Evolutionary conservation across 2,329 filamentous ascomycete species (phyloP), one percentile per base, ranked within the genome.

Genomic region (Plectosphaerella plurivora): DNA sequence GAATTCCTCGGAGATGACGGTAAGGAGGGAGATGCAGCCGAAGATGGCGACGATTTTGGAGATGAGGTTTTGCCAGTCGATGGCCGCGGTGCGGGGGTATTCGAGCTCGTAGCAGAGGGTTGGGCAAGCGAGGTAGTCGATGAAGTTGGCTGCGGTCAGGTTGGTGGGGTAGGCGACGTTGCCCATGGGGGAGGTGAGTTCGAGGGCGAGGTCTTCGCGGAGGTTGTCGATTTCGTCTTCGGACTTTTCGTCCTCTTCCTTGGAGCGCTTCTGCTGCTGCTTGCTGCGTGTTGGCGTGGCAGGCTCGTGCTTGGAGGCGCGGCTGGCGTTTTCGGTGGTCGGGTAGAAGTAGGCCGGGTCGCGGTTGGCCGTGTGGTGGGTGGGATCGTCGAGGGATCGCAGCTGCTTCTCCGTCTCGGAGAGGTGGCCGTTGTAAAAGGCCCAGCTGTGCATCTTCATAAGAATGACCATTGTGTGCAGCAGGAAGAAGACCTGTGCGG

Each of bases 401-500:
- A 99, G 78, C 11, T 91, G 86, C 65, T 87, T 86, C 68, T 95
- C 83, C 0, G 91, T 95, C 68, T 94, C 90, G 60, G 88, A 89
- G 15, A 99, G 77, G 68, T 99, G 94, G 11, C 94, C 94, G 63
- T 97, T 97, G 75, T 99, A 99, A 69, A 97, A 99, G 22, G 91
- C 89, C 65, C 96, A 99, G 6, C 92, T 97, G 69, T 99, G 94
- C 84, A 97, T 94, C 77, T 99, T 99, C 94, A 99, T 99, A 49
- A 97, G 84, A 18, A 99, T 78, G 8, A 90, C 87, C 71, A 99
- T 84, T 44, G 91, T 87, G 70, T 99, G 94, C 35, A 99, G 77
- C 11, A 92, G 87, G 61, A 99, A 82, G 68, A 95, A 99, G 39
- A 99, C 94, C 65, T 97, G 94, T 3, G 93, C 87, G 0, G 94